Evolutionary conservation across 2,329 filamentous ascomycete species (phyloP).

Genomic region (Endocalyx cinctus): DNA sequence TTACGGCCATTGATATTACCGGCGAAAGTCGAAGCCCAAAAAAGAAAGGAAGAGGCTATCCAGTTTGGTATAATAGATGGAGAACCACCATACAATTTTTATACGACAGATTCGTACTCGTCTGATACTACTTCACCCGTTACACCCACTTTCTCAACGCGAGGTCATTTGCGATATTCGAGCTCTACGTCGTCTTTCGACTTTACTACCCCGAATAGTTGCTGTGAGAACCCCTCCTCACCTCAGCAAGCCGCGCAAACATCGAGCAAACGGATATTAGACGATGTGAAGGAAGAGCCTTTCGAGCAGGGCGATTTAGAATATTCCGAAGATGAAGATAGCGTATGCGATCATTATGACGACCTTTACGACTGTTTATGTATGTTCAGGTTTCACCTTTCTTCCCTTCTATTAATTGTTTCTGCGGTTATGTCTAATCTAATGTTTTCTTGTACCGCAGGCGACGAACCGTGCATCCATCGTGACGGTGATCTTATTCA

Average conservation of each 20-base stretch:
- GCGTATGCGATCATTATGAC: constrained; percentile 43
- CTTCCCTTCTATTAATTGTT: constrained; percentile 17
- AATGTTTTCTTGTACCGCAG: constrained; percentile 38
- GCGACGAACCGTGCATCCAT: constrained; percentile 59
- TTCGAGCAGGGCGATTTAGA: constrained; percentile 58
- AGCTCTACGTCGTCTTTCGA: constrained; percentile 79
- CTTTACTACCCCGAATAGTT: constrained; percentile 46
- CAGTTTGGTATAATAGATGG: constrained; percentile 20
- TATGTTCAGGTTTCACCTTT: constrained; percentile 39
- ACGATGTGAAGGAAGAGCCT: constrained; percentile 82
- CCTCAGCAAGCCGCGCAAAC: constrained; percentile 46
- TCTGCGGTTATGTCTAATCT: constrained; percentile 6
- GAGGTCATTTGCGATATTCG: constrained; percentile 59
- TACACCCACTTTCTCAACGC: constrained; percentile 65
- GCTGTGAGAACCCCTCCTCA: constrained; percentile 53
- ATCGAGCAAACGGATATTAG: constrained; percentile 62
- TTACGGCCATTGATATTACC: constrained; percentile 29
- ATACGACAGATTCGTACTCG: constrained; percentile 49
- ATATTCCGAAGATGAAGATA: constrained; percentile 36
- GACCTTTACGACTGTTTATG: constrained; percentile 65
- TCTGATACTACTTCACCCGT: constrained; percentile 67
- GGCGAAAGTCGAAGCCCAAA: constrained; percentile 25
- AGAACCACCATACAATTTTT: constrained; percentile 42
- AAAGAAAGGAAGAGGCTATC: constrained; percentile 23
- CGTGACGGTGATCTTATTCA: constrained; percentile 39